Evolutionary conservation across 768 basidiomycete genomes (phyloP).

Genomic region (Saitozyma podzolica): DNA sequence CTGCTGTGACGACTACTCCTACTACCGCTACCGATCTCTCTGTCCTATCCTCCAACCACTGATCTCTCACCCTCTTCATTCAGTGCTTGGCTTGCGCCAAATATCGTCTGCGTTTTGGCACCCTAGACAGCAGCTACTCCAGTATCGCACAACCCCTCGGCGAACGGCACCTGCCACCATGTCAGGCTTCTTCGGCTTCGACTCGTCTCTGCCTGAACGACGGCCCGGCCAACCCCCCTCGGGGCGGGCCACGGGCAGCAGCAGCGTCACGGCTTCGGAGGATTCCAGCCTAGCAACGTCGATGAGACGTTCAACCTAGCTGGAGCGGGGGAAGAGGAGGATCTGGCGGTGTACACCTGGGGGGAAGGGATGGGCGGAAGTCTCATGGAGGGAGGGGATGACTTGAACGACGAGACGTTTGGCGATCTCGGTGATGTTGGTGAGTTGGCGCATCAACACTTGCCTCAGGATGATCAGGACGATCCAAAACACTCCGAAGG

Average conservation of each 20-base stretch:
- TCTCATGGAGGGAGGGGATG: constrained; percentile 85
- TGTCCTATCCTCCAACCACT: too few relatives aligned
- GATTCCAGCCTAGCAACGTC: constrained; percentile 20
- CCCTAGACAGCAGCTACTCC: too few relatives aligned
- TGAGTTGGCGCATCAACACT: constrained; percentile 55
- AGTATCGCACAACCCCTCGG: too few relatives aligned
- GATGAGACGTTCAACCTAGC: constrained; percentile 24
- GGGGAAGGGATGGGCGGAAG: constrained; percentile 74
- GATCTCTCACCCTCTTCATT: too few relatives aligned
- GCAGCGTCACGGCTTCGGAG: constrained; percentile 13
- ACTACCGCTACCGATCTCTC: too few relatives aligned
- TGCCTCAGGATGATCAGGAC: not conserved
- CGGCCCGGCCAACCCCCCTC: constrained; percentile 4
- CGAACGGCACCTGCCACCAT: constrained; percentile 17
- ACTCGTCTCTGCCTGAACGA: constrained; percentile 46
- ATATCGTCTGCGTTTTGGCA: too few relatives aligned
- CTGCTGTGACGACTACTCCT: too few relatives aligned
- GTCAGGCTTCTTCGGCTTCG: constrained; percentile 53
- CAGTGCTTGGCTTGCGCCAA: too few relatives aligned
- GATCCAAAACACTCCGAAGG: too few relatives aligned
- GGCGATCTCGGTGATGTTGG: constrained; percentile 70
- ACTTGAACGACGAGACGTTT: constrained; percentile 96
- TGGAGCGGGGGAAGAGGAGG: constrained; percentile 59
- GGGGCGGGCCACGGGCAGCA: not conserved
- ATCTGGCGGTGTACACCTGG: constrained; percentile 89